Base-by-base conservation (phyloP, 441 rosid genomes). In the Isatis lusitanica region DNA sequence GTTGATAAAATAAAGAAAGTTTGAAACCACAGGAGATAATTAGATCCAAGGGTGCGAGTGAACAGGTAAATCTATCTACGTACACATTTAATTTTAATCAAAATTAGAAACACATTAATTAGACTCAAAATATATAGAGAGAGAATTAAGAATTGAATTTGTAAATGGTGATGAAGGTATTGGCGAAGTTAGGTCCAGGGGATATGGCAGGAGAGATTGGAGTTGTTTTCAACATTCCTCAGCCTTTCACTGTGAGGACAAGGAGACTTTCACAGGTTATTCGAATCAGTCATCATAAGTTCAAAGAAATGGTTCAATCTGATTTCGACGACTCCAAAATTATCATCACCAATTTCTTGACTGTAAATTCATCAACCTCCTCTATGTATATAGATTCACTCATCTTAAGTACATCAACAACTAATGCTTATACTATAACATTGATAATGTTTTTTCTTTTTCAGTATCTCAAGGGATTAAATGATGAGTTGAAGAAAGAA, bases 161-260 rank as follows among this genome's bases (percentile, higher is more conserved):
- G 31, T 42, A 17, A 9, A 38, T 42, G 56, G 47, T 43, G 68
- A 53, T 76, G 63, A 71, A 94, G 98, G 59, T 79, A 69, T 75
- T 92, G 82, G 76, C 86, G 7, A 86, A 86, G 79, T 83, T 88
- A 81, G 96, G 87, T 64, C 73, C 94, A 4, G 83, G 88, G 52
- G 87, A 87, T 35, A 78, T 94, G 88, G 91, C 88, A 52, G 99
- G 99, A 81, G 99, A 94, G 71, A 85, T 94, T 52, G 97, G 96
- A 33, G 97, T 94, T 30, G 43, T 90, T 26, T 90, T 94, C 84
- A 94, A 94, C 78, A 82, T 88, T 75, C 97, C 97, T 33, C 99
- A 94, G 72, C 99, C 97, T 42, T 90, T 85, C 78, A 88, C 89
- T 3, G 85, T 94, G 74, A 86, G 97, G 78, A 94, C 98, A 50